Evolutionary conservation across 2,329 filamentous ascomycete genomes (phyloP), one percentile per base, ranked within the genome.

Genomic region (Exophiala aquamarina): DNA sequence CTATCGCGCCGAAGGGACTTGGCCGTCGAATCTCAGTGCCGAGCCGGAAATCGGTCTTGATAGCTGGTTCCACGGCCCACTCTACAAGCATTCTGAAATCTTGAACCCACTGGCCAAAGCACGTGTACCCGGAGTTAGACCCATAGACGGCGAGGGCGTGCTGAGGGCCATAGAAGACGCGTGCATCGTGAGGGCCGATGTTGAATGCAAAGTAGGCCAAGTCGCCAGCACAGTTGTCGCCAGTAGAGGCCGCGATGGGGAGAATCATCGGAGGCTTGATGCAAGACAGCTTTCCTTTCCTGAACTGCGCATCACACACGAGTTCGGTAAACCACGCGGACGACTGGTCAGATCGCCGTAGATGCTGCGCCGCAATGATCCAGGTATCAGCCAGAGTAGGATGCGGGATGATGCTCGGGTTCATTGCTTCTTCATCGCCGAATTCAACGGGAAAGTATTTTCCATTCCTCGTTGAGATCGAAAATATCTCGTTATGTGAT

Each of bases 351-450:
- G 53, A 51, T 10, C 66, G 61, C 15, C 66, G 59, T 11, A 65
- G 59, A 41, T 66, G 65, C 57, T 81, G 78, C 3, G 75, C 76
- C 3, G 78, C 69, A 18, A 81, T 68, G 49, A 76, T 71, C 69
- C 71, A 82, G 1, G 68, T 74, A 32, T 77, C 61, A 2, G 68
- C 61, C 5, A 68, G 58, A 1, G 58, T 63, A 2, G 77, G 78
- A 57, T 82, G 79, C 0, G 79, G 77, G 31, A 82, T 70, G 52
- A 82, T 72, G 61, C 77, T 82, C 13, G 79, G 78, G 49, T 82
- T 82, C 47, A 76, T 70, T 23, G 68, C 67, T 5, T 57, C 44
- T 4, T 66, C 56, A 26, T 62, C 61, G 9, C 65, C 69, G 52
- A 82, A 79, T 13, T 68, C 61, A 59, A 82, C 71, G 19, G 55